phyloP scores from a whole-genome alignment of 225 moss, liverwort and hornwort genomes.

The Sphagnum contortum region DNA sequence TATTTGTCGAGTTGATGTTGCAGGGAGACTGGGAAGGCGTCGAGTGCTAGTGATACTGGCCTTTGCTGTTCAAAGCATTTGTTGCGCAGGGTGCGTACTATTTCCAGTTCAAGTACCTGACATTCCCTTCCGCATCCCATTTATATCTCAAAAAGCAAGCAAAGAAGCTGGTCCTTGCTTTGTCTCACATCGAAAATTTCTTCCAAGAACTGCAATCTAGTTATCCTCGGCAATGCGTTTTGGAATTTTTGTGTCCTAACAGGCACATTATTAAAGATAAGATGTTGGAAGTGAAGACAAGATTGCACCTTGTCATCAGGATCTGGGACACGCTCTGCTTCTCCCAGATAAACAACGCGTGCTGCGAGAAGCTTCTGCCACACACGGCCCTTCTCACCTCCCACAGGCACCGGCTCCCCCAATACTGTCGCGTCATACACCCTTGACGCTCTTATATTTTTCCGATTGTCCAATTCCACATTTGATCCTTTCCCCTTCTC shows the following conservation, averaged over 20 bases:
- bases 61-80: constrained; percentile 68
- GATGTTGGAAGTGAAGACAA: too few species aligned
- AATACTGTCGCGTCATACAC: constrained; percentile 77
- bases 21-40: constrained; percentile 58
- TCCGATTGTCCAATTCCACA: constrained; percentile 9
- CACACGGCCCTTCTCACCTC: constrained; percentile 53
- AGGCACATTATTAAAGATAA: not conserved
- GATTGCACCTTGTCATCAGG: constrained; percentile 59
- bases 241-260: too few species aligned
- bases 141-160: not conserved
- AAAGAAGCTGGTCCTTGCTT: too few species aligned
- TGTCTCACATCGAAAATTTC: too few species aligned
- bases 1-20: constrained; percentile 64
- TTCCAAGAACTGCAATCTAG: too few species aligned
- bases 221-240: too few species aligned
- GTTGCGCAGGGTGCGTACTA: constrained; percentile 56
- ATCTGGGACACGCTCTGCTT: constrained; percentile 75
- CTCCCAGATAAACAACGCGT: constrained; percentile 82
- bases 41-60: constrained; percentile 69
- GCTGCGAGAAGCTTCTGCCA: constrained; percentile 83
- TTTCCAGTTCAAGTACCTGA: constrained; percentile 90
- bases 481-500: constrained; percentile 12
- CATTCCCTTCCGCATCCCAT: constrained; percentile 29
- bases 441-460: constrained; percentile 43
- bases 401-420: constrained; percentile 68